phyloP scores from a whole-genome alignment of 129 eudicot genomes.

The Heracleum sosnowskyi region DNA sequence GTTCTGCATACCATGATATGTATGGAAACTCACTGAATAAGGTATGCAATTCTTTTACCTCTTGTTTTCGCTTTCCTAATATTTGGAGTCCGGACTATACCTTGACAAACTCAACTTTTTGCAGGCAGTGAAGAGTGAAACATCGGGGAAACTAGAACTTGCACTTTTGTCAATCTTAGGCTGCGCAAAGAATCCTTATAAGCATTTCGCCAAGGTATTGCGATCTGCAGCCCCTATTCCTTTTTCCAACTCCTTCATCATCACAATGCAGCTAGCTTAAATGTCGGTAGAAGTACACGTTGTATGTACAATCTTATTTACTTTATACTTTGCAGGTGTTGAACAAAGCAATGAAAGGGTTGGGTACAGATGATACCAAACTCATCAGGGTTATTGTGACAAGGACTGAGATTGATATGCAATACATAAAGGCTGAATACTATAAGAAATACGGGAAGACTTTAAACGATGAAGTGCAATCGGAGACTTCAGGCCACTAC shows the following conservation, averaged over 20 bases:
- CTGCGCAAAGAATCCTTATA: conserved; percentile 48
- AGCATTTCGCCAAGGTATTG: conserved; percentile 56
- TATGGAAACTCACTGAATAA: conserved; percentile 51
- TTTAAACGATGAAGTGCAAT: conserved; percentile 44
- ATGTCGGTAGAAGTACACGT: not conserved
- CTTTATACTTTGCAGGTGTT: conserved; percentile 31
- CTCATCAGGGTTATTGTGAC: conserved; percentile 59
- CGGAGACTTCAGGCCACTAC: conserved; percentile 55
- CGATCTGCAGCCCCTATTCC: not conserved
- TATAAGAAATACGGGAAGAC: conserved; percentile 44
- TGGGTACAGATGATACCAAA: conserved; percentile 48
- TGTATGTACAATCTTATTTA: not conserved
- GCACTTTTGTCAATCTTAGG: conserved; percentile 45
- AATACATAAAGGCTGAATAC: conserved; percentile 55
- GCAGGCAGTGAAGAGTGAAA: conserved; percentile 59
- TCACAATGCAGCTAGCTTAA: not conserved
- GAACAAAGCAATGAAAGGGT: conserved; percentile 47
- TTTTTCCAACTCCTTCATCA: not conserved
- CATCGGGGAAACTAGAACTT: conserved; percentile 41
- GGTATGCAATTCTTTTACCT: conserved; percentile 18
- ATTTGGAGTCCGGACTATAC: not conserved
- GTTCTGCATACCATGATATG: conserved; percentile 38
- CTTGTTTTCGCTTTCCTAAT: not conserved
- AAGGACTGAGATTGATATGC: conserved; percentile 64
- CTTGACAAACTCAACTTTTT: conserved; percentile 7